Evolutionary conservation across 225 moss, liverwort and hornwort species (phyloP).

Genomic region (Polytrichum commune): DNA sequence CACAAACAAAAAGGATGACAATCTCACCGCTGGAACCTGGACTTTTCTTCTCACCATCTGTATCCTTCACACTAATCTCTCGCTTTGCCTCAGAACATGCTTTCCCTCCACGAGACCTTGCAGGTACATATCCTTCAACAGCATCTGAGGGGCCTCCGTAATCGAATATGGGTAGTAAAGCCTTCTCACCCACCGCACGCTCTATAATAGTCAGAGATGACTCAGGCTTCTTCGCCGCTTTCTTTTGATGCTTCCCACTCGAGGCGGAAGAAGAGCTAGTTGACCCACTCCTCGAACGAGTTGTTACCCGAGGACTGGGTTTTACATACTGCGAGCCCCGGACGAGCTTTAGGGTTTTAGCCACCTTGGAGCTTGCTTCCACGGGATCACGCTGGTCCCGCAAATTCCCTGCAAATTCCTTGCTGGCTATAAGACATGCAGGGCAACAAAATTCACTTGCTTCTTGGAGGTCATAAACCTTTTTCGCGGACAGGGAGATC

Average conservation of each 20-base stretch:
- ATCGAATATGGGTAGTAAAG: slow-evolving; percentile 44
- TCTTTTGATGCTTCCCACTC: neutral
- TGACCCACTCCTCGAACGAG: neutral
- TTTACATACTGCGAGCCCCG: slow-evolving; percentile 37
- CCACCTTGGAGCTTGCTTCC: slow-evolving; percentile 12
- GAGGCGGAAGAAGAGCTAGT: neutral
- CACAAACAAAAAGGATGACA: neutral
- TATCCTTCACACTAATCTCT: slow-evolving; percentile 12
- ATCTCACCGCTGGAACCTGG: slow-evolving; percentile 24
- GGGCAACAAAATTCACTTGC: slow-evolving; percentile 69
- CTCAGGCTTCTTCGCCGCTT: neutral
- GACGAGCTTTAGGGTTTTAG: slow-evolving; percentile 23
- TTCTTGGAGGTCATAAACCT: slow-evolving; percentile 80
- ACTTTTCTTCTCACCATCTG: slow-evolving; percentile 4
- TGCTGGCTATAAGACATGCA: slow-evolving; percentile 66
- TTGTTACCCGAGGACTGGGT: neutral
- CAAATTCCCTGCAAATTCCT: slow-evolving; percentile 57
- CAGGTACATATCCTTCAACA: slow-evolving; percentile 84
- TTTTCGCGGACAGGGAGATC: slow-evolving; percentile 82
- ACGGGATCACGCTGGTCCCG: slow-evolving; percentile 55
- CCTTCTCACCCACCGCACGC: slow-evolving; percentile 26
- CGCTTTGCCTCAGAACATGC: slow-evolving; percentile 12
- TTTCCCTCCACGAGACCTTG: slow-evolving; percentile 32
- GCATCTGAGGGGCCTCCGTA: slow-evolving; percentile 68
- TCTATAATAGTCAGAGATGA: slow-evolving; percentile 33